These are phyloP conservation scores for Rosa multiflora DNA, from an alignment of 306 rosid species.

Conservation along the genomic window DNA sequence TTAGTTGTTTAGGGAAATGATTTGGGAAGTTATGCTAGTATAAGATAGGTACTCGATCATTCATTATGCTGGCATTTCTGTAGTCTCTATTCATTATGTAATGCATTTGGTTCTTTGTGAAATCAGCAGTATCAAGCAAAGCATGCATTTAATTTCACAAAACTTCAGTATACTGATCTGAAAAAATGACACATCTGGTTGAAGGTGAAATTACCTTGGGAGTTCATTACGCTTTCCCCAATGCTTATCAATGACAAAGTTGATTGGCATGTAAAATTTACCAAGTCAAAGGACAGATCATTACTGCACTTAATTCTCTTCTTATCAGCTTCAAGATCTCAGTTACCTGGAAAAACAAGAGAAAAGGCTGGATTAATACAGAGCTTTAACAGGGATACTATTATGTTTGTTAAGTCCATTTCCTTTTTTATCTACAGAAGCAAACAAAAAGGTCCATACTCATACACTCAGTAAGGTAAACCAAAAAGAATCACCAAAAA, in stretches of 20 bases:
- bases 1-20: constrained; percentile 47
- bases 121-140: constrained; percentile 17
- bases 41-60: constrained; percentile 62
- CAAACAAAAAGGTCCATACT: too few species aligned
- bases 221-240: constrained; percentile 83
- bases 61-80: neutral
- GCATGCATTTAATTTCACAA: constrained; percentile 9
- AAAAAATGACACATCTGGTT: constrained; percentile 22
- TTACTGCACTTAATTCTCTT: too few species aligned
- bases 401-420: too few species aligned
- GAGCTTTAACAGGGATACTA: too few species aligned
- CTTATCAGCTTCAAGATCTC: too few species aligned
- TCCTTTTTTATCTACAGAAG: too few species aligned
- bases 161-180: constrained; percentile 12
- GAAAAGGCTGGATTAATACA: too few species aligned
- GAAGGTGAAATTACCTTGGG: constrained; percentile 86
- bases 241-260: constrained; percentile 5
- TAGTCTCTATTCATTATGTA: constrained; percentile 9
- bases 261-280: too few species aligned
- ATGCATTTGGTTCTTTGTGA: neutral
- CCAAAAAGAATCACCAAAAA: too few species aligned
- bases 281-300: too few species aligned
- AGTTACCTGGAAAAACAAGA: too few species aligned
- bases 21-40: constrained; percentile 30
- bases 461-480: too few species aligned